Conservation (phyloP, 352 stramenopile species). For the Globisporangium acanthophoron region DNA sequence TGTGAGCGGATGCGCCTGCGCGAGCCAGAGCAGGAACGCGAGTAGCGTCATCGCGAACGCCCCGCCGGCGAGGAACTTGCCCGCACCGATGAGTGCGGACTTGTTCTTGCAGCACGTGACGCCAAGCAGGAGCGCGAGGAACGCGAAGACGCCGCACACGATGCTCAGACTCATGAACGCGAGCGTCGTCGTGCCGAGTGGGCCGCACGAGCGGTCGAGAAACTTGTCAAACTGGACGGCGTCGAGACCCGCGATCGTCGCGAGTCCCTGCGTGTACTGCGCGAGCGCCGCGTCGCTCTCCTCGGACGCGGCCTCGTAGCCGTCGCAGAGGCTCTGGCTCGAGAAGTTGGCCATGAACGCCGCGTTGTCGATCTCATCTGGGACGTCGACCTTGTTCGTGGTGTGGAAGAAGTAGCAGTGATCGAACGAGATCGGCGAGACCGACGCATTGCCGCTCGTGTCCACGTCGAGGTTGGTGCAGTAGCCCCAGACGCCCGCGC, state of each 20-base stretch:
- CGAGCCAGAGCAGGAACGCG: slow-evolving; percentile 58
- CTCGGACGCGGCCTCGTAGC: slow-evolving; percentile 30
- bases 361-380: slow-evolving; percentile 19
- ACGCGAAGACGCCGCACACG: slow-evolving; percentile 31
- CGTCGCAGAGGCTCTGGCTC: slow-evolving; percentile 51
- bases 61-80: slow-evolving; percentile 38
- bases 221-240: slow-evolving; percentile 47
- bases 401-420: slow-evolving; percentile 76
- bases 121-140: slow-evolving; percentile 44
- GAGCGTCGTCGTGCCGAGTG: slow-evolving; percentile 37
- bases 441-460: slow-evolving; percentile 8
- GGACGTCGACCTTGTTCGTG: slow-evolving; percentile 43
- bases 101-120: slow-evolving; percentile 73
- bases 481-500: slow-evolving; percentile 57
- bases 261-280: slow-evolving; percentile 27
- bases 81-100: slow-evolving; percentile 42
- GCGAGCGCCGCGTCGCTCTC: slow-evolving; percentile 21
- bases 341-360: slow-evolving; percentile 40
- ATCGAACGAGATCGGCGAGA: slow-evolving; percentile 36
- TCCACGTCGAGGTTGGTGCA: slow-evolving; percentile 52
- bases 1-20: slow-evolving; percentile 38
- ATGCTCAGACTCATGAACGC: slow-evolving; percentile 41
- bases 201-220: slow-evolving; percentile 52
- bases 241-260: slow-evolving; percentile 42
- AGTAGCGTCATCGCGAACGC: slow-evolving; percentile 40